These are phyloP conservation scores for Candida tunisiensis DNA, from an alignment of 1,139 yeast genomes.

Conservation along the genomic window DNA sequence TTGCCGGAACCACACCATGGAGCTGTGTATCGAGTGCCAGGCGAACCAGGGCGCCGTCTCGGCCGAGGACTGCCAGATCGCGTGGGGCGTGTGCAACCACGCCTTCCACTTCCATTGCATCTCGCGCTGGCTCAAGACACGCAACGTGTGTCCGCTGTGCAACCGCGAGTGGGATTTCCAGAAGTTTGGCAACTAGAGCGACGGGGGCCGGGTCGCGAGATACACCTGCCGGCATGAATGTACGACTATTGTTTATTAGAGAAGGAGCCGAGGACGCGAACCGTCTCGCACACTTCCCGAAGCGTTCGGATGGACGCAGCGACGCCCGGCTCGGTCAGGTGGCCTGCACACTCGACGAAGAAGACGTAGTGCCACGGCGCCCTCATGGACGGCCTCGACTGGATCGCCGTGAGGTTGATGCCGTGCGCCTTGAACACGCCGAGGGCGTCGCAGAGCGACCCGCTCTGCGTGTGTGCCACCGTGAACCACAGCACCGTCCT, in stretches of 20 bases:
- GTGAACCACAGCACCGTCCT: slow-evolving; percentile 51
- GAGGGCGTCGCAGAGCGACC: slow-evolving; percentile 56
- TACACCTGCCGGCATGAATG: not conserved
- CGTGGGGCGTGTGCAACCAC: slow-evolving; percentile 95
- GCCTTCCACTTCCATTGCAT: slow-evolving; percentile 95
- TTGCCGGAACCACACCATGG: slow-evolving; percentile 97
- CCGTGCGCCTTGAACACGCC: slow-evolving; percentile 36
- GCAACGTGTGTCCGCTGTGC: slow-evolving; percentile 95
- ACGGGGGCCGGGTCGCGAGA: not conserved
- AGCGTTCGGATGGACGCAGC: too few relatives aligned
- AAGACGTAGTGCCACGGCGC: slow-evolving; percentile 74
- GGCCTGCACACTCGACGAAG: slow-evolving; percentile 46
- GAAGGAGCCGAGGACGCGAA: too few relatives aligned
- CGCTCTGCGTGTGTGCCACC: slow-evolving; percentile 51
- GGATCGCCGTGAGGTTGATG: slow-evolving; percentile 56
- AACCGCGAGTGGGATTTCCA: slow-evolving; percentile 88
- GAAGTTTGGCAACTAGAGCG: slow-evolving; percentile 44
- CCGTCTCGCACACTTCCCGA: too few relatives aligned
- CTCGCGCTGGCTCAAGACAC: slow-evolving; percentile 89
- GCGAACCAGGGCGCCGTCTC: slow-evolving; percentile 52
- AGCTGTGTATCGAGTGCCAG: slow-evolving; percentile 95
- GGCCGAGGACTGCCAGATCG: slow-evolving; percentile 81
- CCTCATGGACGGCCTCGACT: slow-evolving; percentile 41
- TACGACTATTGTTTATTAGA: not conserved
- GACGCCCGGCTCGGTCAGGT: too few relatives aligned